phyloP scores from a whole-genome alignment of 2,329 filamentous ascomycete species.

The Septoria linicola region DNA sequence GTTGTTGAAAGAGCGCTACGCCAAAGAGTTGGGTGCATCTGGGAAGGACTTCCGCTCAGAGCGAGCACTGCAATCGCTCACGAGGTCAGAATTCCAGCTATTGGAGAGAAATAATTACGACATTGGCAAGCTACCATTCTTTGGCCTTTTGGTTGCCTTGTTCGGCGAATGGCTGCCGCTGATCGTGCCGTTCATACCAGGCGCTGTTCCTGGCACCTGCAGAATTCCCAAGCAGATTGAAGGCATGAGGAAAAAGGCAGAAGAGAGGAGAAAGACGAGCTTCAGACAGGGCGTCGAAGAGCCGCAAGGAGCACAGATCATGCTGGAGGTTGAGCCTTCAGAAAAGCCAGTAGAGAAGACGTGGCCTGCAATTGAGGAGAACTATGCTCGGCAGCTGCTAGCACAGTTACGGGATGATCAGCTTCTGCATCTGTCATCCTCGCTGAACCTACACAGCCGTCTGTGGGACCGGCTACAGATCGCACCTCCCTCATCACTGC shows the following conservation, averaged over 20 bases:
- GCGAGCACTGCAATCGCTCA: constrained; percentile 39
- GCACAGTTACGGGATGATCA: constrained; percentile 39
- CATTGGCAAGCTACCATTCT: constrained; percentile 72
- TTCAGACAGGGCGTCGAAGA: constrained; percentile 63
- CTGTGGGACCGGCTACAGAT: constrained; percentile 49
- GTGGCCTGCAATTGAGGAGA: constrained; percentile 37
- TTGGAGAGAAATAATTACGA: constrained; percentile 68
- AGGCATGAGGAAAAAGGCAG: constrained; percentile 55
- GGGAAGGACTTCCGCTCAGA: not conserved
- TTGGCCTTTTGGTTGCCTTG: constrained; percentile 70
- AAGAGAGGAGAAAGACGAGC: constrained; percentile 53
- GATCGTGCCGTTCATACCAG: constrained; percentile 68
- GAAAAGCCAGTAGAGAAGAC: constrained; percentile 49
- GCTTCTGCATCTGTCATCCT: constrained; percentile 44
- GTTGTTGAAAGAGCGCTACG: constrained; percentile 46
- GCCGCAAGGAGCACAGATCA: constrained; percentile 61
- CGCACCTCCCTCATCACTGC: constrained; percentile 50
- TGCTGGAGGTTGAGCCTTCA: constrained; percentile 40
- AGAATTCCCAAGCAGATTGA: constrained; percentile 74
- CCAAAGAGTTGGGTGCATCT: constrained; percentile 9
- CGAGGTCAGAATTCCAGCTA: constrained; percentile 70
- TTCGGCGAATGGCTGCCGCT: constrained; percentile 87
- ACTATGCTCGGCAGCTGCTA: constrained; percentile 20
- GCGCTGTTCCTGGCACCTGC: constrained; percentile 77
- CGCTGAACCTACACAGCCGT: constrained; percentile 43